Conservation (phyloP, 208 protist species). For the Acanthamoeba healyi region DNA sequence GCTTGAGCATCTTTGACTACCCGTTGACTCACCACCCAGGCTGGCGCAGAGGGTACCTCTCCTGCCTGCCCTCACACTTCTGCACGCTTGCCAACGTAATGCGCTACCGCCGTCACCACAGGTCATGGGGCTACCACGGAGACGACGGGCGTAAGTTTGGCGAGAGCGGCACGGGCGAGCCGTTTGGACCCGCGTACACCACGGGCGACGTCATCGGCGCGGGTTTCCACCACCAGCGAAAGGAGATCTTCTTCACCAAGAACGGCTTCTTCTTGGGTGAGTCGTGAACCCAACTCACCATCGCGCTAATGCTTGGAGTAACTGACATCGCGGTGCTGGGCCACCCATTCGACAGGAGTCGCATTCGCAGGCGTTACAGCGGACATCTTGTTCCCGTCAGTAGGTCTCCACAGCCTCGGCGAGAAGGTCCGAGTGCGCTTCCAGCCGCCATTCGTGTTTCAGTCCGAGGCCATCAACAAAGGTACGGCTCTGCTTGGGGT, state of each 20-base stretch:
- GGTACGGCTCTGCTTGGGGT: too few species aligned
- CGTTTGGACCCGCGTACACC: constrained; percentile 1
- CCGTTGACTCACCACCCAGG: constrained; percentile 14
- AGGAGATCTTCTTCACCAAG: constrained; percentile 6
- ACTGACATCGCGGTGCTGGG: too few species aligned
- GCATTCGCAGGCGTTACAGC: not conserved
- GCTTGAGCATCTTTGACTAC: not conserved
- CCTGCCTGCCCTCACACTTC: not conserved
- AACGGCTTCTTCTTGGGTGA: constrained; percentile 32
- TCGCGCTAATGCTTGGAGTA: too few species aligned
- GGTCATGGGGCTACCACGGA: constrained; percentile 2
- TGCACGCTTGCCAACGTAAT: not conserved
- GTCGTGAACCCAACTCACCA: not conserved
- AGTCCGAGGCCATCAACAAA: constrained; percentile 11
- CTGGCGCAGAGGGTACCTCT: not conserved
- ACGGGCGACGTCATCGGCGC: constrained; percentile 17
- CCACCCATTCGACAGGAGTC: not conserved
- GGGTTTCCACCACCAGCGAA: not conserved
- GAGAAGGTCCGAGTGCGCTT: constrained; percentile 38
- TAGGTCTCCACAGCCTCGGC: not conserved
- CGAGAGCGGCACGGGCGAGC: not conserved
- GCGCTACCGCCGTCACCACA: not conserved
- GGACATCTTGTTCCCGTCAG: not conserved
- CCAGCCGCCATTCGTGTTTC: constrained; percentile 17
- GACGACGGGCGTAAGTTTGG: constrained; percentile 26